Evolutionary conservation across 257 asterid genomes (phyloP).

Genomic region (Agastache rugosa): DNA sequence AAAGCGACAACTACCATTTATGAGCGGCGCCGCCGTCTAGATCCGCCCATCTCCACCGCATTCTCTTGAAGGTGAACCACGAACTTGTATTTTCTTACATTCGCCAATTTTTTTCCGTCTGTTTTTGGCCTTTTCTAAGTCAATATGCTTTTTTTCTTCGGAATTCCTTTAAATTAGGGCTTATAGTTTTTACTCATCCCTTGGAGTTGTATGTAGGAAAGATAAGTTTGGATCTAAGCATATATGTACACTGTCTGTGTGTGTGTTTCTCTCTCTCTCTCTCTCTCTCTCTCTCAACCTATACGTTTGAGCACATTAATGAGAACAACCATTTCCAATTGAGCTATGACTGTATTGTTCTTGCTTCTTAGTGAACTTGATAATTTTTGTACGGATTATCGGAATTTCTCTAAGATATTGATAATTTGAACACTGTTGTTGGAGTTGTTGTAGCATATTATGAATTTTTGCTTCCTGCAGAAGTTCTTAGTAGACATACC

Average conservation of each 20-base stretch:
- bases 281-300: background rate
- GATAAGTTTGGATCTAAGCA: no score
- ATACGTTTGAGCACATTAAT: no score
- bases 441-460: background rate
- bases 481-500: background rate
- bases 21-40: background rate
- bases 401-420: background rate
- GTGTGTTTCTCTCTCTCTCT: background rate
- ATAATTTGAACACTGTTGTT: background rate
- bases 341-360: no score
- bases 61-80: background rate
- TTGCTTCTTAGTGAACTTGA: no score
- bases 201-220: background rate
- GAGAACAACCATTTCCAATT: no score
- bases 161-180: background rate
- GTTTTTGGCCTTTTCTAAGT: background rate
- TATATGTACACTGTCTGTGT: no score
- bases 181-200: background rate
- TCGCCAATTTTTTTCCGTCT: background rate
- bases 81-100: background rate
- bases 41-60: background rate
- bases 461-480: background rate
- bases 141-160: background rate
- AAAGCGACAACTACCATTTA: background rate
- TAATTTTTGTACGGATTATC: background rate